A percentile compares a stretch with the other conserved stretches of the same genome.
phyloP scores from a whole-genome alignment of 2,329 filamentous ascomycete species.

The Aspergillus sp. region DNA sequence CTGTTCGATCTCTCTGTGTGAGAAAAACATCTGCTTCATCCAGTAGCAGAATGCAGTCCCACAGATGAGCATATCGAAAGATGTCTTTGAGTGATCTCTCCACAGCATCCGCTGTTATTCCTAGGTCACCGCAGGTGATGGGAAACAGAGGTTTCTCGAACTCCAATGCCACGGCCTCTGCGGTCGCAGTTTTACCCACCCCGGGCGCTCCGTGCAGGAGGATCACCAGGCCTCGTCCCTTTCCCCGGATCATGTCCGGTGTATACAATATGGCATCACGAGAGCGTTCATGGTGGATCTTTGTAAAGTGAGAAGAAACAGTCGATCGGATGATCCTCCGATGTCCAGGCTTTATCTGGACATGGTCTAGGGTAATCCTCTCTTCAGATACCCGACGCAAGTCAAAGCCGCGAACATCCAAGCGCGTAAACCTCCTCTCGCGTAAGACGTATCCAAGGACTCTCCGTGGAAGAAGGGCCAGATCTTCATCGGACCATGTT shows the following conservation, averaged over 20 bases:
- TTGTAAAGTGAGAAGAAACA: not conserved
- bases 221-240: constrained; percentile 7
- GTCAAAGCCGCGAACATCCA: not conserved
- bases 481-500: not conserved
- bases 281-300: not conserved
- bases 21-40: constrained; percentile 25
- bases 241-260: not conserved
- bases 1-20: constrained; percentile 9
- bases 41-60: constrained; percentile 25
- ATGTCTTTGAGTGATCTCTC: constrained; percentile 47
- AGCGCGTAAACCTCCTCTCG: not conserved
- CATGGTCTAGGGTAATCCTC: not conserved
- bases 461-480: not conserved
- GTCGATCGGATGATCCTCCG: not conserved
- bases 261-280: not conserved
- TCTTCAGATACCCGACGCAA: not conserved
- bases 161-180: constrained; percentile 2
- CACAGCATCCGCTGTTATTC: constrained; percentile 45
- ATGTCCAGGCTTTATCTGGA: not conserved
- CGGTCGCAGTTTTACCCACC: constrained; percentile 11
- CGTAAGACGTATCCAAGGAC: not conserved
- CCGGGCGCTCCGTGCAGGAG: constrained; percentile 11
- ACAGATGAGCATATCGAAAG: constrained; percentile 46
- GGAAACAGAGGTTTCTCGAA: constrained; percentile 28
- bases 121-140: constrained; percentile 54